Percentiles rank a stretch among this genome's conserved stretches.
Conservation (phyloP, 345 rosid species). For the Excoecaria cochinchinensis region DNA sequence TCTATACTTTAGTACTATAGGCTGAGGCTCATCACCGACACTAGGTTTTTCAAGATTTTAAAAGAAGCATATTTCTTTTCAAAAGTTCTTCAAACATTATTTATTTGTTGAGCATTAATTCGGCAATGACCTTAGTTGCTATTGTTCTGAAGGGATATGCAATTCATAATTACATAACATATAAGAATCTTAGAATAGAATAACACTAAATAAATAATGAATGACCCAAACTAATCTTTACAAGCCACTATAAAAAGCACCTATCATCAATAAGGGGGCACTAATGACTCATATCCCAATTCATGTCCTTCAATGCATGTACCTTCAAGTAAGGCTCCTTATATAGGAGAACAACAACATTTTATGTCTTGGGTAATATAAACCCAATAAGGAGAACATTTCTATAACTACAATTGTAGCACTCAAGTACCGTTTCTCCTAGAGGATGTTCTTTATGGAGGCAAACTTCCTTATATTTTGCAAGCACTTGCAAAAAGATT, state of each 20-base stretch:
- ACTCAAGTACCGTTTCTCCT: constrained; percentile 98
- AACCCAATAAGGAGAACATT: constrained; percentile 98
- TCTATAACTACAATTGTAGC: constrained; percentile 98
- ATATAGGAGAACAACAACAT: constrained; percentile 98
- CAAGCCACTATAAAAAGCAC: constrained; percentile 98
- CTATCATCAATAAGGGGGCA: constrained; percentile 98
- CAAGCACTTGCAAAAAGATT: constrained; percentile 71
- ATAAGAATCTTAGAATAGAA: constrained; percentile 9
- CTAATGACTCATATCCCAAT: constrained; percentile 99
- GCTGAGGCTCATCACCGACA: constrained; percentile 98
- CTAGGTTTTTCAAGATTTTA: constrained; percentile 99
- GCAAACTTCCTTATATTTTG: constrained; percentile 99
- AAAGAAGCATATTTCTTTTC: constrained; percentile 95
- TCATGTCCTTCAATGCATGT: constrained; percentile 99
- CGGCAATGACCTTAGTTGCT: constrained; percentile 98
- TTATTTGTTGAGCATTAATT: constrained; percentile 98
- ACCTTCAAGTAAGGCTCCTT: constrained; percentile 98
- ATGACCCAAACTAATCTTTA: constrained; percentile 59
- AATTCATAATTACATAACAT: constrained; percentile 7
- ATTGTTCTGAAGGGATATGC: constrained; percentile 97
- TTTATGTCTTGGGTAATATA: constrained; percentile 95
- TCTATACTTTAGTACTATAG: constrained; percentile 89
- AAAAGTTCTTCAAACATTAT: constrained; percentile 98
- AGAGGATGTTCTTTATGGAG: constrained; percentile 99
- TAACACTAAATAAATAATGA: neutral